These are phyloP conservation scores for Corymbia maculata DNA, from an alignment of 345 rosid genomes.

Conservation along the genomic window DNA sequence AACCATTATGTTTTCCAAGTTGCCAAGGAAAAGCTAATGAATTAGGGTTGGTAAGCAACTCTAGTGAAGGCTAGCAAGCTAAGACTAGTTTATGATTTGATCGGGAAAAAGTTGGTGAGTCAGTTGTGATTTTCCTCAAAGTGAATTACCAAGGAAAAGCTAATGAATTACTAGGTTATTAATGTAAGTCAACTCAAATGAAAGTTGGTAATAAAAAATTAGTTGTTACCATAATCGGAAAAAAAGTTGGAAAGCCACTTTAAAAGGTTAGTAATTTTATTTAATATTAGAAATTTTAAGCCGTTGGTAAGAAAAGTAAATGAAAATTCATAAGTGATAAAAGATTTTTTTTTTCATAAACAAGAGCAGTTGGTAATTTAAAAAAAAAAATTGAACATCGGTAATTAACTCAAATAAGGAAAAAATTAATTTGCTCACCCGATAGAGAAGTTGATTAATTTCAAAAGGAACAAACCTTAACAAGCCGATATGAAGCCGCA, in stretches of 20 bases:
- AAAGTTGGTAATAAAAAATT: no score
- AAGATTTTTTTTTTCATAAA: background rate
- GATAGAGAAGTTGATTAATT: background rate
- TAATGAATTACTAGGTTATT: no score
- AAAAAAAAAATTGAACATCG: background rate
- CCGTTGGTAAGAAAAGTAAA: background rate
- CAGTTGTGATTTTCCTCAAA: no score
- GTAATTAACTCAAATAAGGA: background rate
- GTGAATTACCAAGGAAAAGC: no score
- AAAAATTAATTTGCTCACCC: no score
- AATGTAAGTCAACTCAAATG: background rate
- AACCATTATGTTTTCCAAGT: no score
- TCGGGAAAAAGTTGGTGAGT: no score
- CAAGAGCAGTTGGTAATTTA: background rate
- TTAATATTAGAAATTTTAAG: background rate
- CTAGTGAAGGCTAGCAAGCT: no score
- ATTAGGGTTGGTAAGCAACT: no score
- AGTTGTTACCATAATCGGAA: background rate
- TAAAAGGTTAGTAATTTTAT: background rate
- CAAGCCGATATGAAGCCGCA: background rate
- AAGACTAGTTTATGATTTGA: no score
- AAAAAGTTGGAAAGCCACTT: background rate
- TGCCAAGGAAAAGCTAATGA: no score
- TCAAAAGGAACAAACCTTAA: background rate
- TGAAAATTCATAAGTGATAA: background rate